phyloP scores from a whole-genome alignment of 306 rosid genomes.

The Citrullus colocynthis region DNA sequence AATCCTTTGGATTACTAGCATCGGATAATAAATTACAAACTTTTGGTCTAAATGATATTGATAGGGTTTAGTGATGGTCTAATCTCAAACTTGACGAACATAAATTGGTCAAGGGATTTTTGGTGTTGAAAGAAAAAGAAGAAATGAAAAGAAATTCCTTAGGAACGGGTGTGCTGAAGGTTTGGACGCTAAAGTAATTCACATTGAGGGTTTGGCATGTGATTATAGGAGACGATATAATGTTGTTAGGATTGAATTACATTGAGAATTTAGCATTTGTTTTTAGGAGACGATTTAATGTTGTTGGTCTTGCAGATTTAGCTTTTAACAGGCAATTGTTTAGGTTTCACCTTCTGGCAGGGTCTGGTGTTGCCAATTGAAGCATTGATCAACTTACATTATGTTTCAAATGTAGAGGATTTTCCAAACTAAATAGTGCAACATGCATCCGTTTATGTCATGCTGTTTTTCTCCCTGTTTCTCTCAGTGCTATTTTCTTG shows the following conservation, averaged over 20 bases:
- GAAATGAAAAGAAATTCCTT: background rate
- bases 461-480: background rate
- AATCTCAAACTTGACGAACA: background rate
- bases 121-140: background rate
- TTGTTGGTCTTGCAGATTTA: background rate
- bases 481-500: background rate
- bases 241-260: background rate
- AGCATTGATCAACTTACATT: background rate
- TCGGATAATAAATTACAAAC: background rate
- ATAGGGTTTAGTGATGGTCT: background rate
- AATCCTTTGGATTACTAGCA: background rate
- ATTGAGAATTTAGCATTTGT: too few relatives aligned
- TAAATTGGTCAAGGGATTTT: background rate
- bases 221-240: background rate
- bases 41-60: background rate
- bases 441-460: background rate
- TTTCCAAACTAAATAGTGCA: background rate
- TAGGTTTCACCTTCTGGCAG: background rate
- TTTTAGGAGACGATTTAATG: background rate
- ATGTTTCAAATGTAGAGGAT: background rate
- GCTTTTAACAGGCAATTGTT: background rate
- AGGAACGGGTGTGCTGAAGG: background rate
- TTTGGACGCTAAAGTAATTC: background rate
- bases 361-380: background rate
- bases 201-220: background rate